These are phyloP conservation scores for Ophiostoma perfectum DNA, from an alignment of 2,329 filamentous ascomycete species.

Conservation along the genomic window DNA sequence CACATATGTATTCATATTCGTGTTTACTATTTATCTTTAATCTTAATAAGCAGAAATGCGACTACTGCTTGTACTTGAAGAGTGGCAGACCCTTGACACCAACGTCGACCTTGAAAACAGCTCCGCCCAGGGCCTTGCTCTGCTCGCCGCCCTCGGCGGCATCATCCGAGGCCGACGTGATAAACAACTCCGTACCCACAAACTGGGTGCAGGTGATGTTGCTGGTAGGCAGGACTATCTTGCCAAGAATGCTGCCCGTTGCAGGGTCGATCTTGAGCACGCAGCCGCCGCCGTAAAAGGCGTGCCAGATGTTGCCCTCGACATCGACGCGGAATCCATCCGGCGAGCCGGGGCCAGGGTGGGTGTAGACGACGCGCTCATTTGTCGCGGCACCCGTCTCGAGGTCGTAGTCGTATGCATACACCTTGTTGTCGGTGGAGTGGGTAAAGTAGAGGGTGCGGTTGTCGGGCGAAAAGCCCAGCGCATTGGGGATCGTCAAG, in stretches of 20 bases:
- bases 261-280: constrained; percentile 66
- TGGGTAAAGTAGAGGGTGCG: constrained; percentile 79
- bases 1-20: too few relatives aligned
- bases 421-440: constrained; percentile 64
- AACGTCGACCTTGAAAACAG: constrained; percentile 71
- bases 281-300: constrained; percentile 70
- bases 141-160: constrained; percentile 57
- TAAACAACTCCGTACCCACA: constrained; percentile 66
- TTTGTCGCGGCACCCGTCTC: constrained; percentile 61
- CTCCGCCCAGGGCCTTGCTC: constrained; percentile 61
- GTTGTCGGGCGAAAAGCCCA: constrained; percentile 70
- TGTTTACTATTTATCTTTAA: neutral
- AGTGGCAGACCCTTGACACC: constrained; percentile 60
- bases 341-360: constrained; percentile 61
- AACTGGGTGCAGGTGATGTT: constrained; percentile 80
- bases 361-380: constrained; percentile 66
- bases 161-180: constrained; percentile 69
- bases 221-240: constrained; percentile 69
- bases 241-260: constrained; percentile 64
- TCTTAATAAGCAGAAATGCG: neutral
- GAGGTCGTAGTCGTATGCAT: constrained; percentile 66
- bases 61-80: constrained; percentile 53
- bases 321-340: constrained; percentile 82
- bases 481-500: constrained; percentile 77
- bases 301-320: constrained; percentile 83